A percentile compares a stretch with the other conserved stretches of the same genome.
Evolutionary conservation across 306 rosid species (phyloP).

Genomic region (Ziziphus jujuba): DNA sequence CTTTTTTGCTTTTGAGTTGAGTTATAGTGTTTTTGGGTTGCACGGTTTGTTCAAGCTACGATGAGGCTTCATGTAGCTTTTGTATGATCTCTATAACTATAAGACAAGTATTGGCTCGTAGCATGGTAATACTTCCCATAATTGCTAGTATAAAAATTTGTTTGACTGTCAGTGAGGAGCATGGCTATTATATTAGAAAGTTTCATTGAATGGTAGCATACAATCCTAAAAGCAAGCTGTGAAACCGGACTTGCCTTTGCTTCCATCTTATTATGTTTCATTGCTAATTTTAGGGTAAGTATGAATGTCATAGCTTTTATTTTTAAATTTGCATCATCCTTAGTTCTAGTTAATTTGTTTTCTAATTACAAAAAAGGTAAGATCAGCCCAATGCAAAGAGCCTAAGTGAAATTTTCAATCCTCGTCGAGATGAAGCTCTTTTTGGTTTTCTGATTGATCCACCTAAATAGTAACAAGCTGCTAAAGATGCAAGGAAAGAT

Average conservation of each 20-base stretch:
- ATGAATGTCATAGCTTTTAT: slow-evolving; percentile 9
- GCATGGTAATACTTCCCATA: not conserved
- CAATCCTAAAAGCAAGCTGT: not conserved
- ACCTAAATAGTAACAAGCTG: slow-evolving; percentile 39
- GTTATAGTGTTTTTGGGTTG: too few species aligned
- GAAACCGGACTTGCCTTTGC: too few species aligned
- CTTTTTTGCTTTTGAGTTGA: too few species aligned
- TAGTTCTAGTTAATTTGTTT: not conserved
- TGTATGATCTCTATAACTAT: not conserved
- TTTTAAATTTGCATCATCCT: too few species aligned
- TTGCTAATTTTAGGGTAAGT: slow-evolving; percentile 8
- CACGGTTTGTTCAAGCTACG: too few species aligned
- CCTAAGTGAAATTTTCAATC: slow-evolving; percentile 49
- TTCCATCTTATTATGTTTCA: too few species aligned
- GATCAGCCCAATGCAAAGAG: slow-evolving; percentile 41
- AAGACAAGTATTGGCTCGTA: not conserved
- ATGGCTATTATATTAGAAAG: not conserved
- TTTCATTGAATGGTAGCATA: not conserved
- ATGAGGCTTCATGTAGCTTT: too few species aligned
- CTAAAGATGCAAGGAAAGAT: slow-evolving; percentile 36
- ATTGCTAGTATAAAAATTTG: too few species aligned
- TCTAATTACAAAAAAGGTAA: slow-evolving; percentile 48
- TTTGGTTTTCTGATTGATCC: slow-evolving; percentile 60
- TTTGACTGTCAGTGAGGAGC: not conserved
- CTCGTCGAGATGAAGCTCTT: slow-evolving; percentile 42